Percentiles rank a stretch among this genome's conserved stretches.
Evolutionary conservation across 1,284 basidiomycete genomes (phyloP).

Genomic region (Coniferiporia weirii): DNA sequence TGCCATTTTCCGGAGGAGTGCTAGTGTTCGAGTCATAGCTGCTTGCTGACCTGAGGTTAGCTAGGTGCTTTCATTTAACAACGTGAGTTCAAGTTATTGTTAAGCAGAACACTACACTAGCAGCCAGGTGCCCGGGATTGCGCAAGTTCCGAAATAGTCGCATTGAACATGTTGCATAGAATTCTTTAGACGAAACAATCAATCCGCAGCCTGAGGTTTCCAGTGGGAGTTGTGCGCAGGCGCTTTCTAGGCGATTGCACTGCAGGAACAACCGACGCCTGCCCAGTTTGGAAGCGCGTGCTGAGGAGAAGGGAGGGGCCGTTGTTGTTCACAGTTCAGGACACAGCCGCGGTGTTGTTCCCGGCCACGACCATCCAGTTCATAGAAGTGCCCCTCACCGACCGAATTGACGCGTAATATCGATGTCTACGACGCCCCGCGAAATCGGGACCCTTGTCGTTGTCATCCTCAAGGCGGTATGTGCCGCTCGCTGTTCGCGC

Average conservation of each 20-base stretch:
- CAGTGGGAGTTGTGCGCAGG: background rate
- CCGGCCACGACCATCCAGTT: background rate
- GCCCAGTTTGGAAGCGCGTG: background rate
- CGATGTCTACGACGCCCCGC: slow-evolving; percentile 54
- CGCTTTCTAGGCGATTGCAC: background rate
- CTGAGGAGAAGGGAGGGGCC: background rate
- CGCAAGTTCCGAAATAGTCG: no score
- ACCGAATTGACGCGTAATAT: slow-evolving; percentile 9
- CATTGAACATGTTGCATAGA: background rate
- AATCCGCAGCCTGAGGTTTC: background rate
- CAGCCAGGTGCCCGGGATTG: no score
- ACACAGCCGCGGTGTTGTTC: background rate
- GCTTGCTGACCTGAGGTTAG: no score
- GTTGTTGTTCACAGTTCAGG: background rate
- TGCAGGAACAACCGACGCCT: background rate
- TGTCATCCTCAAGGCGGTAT: slow-evolving; percentile 91
- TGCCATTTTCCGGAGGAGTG: no score
- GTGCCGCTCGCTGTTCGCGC: slow-evolving; percentile 31
- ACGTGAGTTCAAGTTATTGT: no score
- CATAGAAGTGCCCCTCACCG: background rate
- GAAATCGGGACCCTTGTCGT: slow-evolving; percentile 93
- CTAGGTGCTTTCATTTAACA: no score
- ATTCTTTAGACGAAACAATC: background rate
- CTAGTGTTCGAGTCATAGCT: no score
- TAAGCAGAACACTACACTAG: no score